phyloP scores from a whole-genome alignment of 768 basidiomycete genomes.

The Obba rivulosa region DNA sequence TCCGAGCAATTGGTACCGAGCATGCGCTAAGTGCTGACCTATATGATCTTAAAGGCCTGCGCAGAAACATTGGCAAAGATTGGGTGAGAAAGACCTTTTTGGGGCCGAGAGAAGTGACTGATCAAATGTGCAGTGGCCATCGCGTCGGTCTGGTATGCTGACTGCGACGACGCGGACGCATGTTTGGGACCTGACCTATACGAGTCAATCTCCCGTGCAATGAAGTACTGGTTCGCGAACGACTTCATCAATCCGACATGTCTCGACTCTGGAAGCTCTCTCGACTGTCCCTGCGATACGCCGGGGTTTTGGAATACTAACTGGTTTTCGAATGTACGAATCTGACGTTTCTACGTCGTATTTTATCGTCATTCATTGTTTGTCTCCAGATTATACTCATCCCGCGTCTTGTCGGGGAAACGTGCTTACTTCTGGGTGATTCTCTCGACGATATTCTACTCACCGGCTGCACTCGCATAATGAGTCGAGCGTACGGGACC shows the following conservation, averaged over 20 bases:
- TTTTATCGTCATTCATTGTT: background rate
- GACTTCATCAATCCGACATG: constrained; percentile 53
- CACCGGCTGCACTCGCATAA: constrained; percentile 44
- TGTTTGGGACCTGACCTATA: constrained; percentile 40
- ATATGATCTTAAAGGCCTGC: too few species aligned
- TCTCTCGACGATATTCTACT: constrained; percentile 38
- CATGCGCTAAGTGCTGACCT: background rate
- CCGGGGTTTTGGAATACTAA: constrained; percentile 56
- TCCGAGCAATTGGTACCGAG: background rate
- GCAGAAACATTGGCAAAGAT: constrained; percentile 31
- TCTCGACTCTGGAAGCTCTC: constrained; percentile 47
- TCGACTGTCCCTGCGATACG: constrained; percentile 50
- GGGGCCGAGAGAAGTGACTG: background rate
- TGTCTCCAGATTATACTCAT: constrained; percentile 49
- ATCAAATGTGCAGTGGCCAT: background rate
- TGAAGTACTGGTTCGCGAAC: constrained; percentile 59
- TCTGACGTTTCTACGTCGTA: background rate
- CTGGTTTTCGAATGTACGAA: constrained; percentile 54
- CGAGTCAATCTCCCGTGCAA: constrained; percentile 40
- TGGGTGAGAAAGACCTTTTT: constrained; percentile 30
- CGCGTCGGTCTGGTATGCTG: constrained; percentile 25
- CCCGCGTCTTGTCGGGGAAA: constrained; percentile 50
- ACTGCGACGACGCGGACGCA: constrained; percentile 54
- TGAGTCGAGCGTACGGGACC: constrained; percentile 43
- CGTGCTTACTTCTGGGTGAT: constrained; percentile 49